Evolutionary conservation across 495 filamentous ascomycete genomes (phyloP), one percentile per base, ranked within the genome.

Genomic region (Cairneyella variabilis): DNA sequence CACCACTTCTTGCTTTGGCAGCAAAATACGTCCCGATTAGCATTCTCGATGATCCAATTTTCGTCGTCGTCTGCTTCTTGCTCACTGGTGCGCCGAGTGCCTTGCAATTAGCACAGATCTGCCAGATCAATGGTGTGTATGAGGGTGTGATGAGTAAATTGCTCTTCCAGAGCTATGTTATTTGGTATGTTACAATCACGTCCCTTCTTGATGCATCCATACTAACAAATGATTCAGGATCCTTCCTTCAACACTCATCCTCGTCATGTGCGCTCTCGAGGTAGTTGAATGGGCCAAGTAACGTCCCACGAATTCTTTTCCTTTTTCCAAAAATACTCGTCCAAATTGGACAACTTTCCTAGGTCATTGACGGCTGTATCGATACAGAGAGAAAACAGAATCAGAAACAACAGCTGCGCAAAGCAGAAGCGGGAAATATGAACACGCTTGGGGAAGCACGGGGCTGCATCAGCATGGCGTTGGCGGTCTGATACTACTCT

Each of bases 31-130:
- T 95, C 12, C 90, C 89, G 0, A 77, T 98, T 67, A 95, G 90
- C 73, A 97, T 97, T 52, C 71, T 98, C 27, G 93, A 95, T 67
- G 93, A 98, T 61, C 95, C 95, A 5, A 97, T 98, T 61, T 98
- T 98, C 68, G 83, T 97, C 53, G 86, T 97, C 56, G 95, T 98
- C 34, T 96, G 91, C 68, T 98, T 97, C 76, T 77, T 98, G 41
- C 84, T 98, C 58, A 91, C 89, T 1, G 93, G 93, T 18, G 93
- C 93, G 6, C 93, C 93, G 12, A 96, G 89, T 55, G 93, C 93
- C 26, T 76, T 98, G 58, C 93, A 98, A 66, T 72, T 98, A 60
- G 91, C 95, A 6, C 93, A 98, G 72, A 98, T 98, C 54, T 98
- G 93, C 71, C 95, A 97, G 75, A 89, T 97, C 69, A 98, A 98